These are phyloP conservation scores for Trebouxia gelatinosa DNA, from an alignment of 163 green algal genomes.

Conservation along the genomic window DNA sequence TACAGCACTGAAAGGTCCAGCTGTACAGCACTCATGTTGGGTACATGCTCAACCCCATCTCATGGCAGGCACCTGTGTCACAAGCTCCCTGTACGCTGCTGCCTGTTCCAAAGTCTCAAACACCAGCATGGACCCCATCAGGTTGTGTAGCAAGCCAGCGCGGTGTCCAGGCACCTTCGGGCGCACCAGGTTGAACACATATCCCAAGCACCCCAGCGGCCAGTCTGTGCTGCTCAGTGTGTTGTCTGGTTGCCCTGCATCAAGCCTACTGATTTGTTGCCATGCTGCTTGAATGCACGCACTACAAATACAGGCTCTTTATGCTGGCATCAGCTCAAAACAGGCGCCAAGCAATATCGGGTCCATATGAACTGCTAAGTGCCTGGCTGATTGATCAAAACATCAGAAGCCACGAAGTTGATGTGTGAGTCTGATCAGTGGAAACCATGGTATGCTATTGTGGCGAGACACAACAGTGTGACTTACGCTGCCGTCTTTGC, in stretches of 20 bases:
- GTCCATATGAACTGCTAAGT: too few relatives aligned
- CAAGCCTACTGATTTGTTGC: neutral
- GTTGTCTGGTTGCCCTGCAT: neutral
- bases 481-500: constrained; percentile 1
- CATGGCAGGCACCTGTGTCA: constrained; percentile 42
- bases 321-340: too few relatives aligned
- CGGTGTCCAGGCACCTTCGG: constrained; percentile 53
- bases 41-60: neutral
- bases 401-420: too few relatives aligned
- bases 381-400: too few relatives aligned
- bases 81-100: constrained; percentile 56
- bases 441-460: too few relatives aligned
- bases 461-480: too few relatives aligned
- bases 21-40: neutral
- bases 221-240: constrained; percentile 56
- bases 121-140: constrained; percentile 61
- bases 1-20: neutral
- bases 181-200: constrained; percentile 72
- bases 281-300: constrained; percentile 5
- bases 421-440: too few relatives aligned
- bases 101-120: constrained; percentile 72
- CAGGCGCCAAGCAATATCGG: too few relatives aligned
- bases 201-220: constrained; percentile 72
- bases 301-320: too few relatives aligned
- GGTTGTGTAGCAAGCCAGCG: constrained; percentile 44